phyloP scores from a whole-genome alignment of 345 rosid genomes.

The Erysimum cheiranthoides region DNA sequence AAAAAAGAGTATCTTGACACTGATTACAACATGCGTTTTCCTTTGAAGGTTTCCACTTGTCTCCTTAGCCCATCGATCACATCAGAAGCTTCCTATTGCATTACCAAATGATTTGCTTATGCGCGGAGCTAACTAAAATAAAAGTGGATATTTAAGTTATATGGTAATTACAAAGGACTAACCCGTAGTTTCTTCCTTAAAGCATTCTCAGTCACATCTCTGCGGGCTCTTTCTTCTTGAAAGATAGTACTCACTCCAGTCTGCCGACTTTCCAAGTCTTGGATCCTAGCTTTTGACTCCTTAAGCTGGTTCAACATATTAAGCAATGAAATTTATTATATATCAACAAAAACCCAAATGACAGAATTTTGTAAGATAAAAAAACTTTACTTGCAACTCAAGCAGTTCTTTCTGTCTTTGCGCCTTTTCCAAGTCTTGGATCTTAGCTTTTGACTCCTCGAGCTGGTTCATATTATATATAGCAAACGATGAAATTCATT shows the following conservation, averaged over 20 bases:
- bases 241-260: slow-evolving; percentile 16
- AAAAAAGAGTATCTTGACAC: neutral
- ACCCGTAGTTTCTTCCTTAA: slow-evolving; percentile 52
- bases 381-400: slow-evolving; percentile 11
- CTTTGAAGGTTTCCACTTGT: slow-evolving; percentile 12
- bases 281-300: slow-evolving; percentile 25
- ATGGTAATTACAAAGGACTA: slow-evolving; percentile 20
- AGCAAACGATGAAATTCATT: neutral
- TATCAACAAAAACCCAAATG: too few species aligned
- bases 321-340: neutral
- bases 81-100: slow-evolving; percentile 27
- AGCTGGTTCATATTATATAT: neutral
- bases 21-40: slow-evolving; percentile 12
- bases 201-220: slow-evolving; percentile 43
- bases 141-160: neutral
- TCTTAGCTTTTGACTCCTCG: neutral
- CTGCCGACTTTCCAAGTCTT: slow-evolving; percentile 38
- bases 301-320: slow-evolving; percentile 39
- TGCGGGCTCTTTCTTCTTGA: slow-evolving; percentile 47
- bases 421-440: neutral
- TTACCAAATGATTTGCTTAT: slow-evolving; percentile 21
- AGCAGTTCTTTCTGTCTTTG: slow-evolving; percentile 7
- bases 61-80: slow-evolving; percentile 13
- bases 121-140: neutral
- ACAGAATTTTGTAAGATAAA: neutral